These are phyloP conservation scores for Stentor coeruleus DNA, from an alignment of 73 alveolate species.

Conservation along the genomic window DNA sequence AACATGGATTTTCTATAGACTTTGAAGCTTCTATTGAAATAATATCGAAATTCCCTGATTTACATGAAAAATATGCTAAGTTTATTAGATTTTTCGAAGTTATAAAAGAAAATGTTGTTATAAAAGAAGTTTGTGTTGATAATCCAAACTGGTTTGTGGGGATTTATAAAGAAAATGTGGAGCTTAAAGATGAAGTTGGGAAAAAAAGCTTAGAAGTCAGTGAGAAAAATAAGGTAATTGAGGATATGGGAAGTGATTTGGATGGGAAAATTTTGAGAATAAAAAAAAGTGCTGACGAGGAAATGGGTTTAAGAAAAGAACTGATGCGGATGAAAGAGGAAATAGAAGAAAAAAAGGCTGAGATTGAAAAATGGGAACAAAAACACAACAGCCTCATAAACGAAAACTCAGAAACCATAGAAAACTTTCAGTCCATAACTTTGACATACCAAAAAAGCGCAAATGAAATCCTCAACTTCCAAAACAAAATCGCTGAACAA, in stretches of 20 bases:
- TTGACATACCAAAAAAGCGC: background rate
- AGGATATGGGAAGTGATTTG: background rate
- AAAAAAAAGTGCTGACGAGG: background rate
- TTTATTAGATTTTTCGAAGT: background rate
- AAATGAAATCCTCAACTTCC: background rate
- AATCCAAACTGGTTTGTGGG: background rate
- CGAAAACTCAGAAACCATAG: background rate
- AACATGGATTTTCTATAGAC: background rate
- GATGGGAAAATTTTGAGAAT: too few species aligned
- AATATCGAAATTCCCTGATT: background rate
- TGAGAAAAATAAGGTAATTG: background rate
- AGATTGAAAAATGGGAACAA: too few species aligned
- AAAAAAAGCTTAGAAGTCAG: background rate
- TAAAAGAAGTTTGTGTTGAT: background rate
- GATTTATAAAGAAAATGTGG: background rate
- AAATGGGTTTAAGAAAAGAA: background rate
- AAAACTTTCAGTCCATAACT: too few species aligned
- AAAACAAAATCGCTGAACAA: background rate
- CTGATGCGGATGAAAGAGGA: background rate
- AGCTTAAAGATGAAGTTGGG: background rate
- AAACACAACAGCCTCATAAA: background rate
- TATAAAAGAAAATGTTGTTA: background rate
- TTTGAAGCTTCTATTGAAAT: background rate
- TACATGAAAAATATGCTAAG: background rate
- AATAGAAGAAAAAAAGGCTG: background rate